Percentiles rank a stretch among this genome's conserved stretches.
phyloP scores from a whole-genome alignment of 768 basidiomycete species.

The Pilatotrama ljubarskyi region DNA sequence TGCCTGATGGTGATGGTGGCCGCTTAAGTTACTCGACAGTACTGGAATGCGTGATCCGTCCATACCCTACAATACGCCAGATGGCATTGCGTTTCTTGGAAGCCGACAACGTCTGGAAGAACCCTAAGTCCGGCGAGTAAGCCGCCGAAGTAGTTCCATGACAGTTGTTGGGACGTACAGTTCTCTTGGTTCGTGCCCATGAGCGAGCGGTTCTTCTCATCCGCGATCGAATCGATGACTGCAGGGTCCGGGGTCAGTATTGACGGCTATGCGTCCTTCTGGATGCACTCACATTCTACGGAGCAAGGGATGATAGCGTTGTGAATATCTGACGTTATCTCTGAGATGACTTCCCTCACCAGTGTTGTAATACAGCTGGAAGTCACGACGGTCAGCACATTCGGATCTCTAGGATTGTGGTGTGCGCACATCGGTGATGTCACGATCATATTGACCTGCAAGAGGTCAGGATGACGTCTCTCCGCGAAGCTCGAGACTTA shows the following conservation, averaged over 20 bases:
- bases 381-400: neutral
- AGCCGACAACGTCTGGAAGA: conserved; percentile 46
- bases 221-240: conserved; percentile 48
- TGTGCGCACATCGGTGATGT: conserved; percentile 52
- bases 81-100: conserved; percentile 48
- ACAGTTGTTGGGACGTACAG: conserved; percentile 35
- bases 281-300: conserved; percentile 1
- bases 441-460: conserved; percentile 52
- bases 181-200: conserved; percentile 58
- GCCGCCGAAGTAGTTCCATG: neutral
- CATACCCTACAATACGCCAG: conserved; percentile 56
- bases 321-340: neutral
- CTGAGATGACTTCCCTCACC: conserved; percentile 31
- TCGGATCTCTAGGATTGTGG: neutral
- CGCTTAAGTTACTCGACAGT: neutral
- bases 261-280: no score
- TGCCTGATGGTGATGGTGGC: conserved; percentile 40
- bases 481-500: conserved; percentile 26
- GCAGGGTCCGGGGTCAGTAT: neutral
- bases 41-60: neutral
- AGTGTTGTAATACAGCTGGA: conserved; percentile 51
- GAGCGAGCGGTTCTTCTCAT: conserved; percentile 46
- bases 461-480: neutral
- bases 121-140: conserved; percentile 37
- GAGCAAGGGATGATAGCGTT: neutral